Evolutionary conservation across 768 basidiomycete species (phyloP).

Genomic region (Termitomyces sp.): DNA sequence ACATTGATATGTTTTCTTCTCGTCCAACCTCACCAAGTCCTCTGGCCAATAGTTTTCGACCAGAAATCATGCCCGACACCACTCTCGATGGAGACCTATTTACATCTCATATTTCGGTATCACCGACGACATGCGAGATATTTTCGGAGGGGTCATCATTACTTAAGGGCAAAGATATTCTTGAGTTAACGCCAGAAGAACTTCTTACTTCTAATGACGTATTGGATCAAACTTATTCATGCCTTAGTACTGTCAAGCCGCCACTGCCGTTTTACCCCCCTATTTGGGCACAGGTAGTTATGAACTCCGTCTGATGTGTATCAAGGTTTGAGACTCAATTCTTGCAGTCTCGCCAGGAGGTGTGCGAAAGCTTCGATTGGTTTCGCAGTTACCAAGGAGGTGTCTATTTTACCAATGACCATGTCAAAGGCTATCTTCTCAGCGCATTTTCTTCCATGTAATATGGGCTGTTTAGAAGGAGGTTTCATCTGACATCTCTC

Average conservation of each 20-base stretch:
- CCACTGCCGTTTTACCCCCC: slow-evolving; percentile 27
- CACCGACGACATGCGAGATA: not conserved
- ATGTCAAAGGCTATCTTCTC: slow-evolving; percentile 72
- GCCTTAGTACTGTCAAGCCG: slow-evolving; percentile 8
- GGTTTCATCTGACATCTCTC: not conserved
- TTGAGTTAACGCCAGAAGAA: not conserved
- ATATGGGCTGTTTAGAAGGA: slow-evolving; percentile 10
- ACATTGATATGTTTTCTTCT: not conserved
- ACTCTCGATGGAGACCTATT: not conserved
- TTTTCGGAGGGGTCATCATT: not conserved
- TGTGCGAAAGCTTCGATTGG: slow-evolving; percentile 75
- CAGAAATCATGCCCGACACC: not conserved
- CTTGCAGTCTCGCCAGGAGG: slow-evolving; percentile 70
- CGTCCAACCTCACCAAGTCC: not conserved
- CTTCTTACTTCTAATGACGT: not conserved
- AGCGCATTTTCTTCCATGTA: slow-evolving; percentile 66
- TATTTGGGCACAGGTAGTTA: slow-evolving; percentile 37
- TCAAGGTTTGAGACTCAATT: not conserved
- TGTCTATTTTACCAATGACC: slow-evolving; percentile 57
- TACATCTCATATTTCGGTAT: not conserved
- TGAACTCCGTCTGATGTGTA: not conserved
- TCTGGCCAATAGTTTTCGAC: not conserved
- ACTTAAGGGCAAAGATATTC: not conserved
- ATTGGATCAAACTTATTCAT: not conserved
- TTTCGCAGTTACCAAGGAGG: slow-evolving; percentile 77